phyloP scores from a whole-genome alignment of 139 green algal species.

The Trebouxia sp. region DNA sequence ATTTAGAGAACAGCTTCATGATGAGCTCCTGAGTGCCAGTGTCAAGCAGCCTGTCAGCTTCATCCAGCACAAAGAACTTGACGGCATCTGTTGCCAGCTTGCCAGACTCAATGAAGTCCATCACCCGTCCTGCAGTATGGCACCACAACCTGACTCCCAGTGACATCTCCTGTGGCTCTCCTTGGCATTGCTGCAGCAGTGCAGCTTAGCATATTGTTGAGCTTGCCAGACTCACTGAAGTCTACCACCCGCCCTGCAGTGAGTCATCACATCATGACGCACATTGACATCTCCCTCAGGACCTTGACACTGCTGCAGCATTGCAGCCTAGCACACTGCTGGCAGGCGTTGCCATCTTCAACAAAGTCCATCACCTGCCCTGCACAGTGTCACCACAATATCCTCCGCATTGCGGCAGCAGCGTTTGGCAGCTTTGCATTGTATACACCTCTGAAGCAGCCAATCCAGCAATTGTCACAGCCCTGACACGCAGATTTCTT shows the following conservation, averaged over 20 bases:
- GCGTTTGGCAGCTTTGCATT: neutral
- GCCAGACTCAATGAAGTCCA: constrained; percentile 73
- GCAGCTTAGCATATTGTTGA: neutral
- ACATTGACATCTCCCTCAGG: no score
- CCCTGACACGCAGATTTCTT: no score
- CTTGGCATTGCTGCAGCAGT: neutral
- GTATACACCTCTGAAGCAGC: no score
- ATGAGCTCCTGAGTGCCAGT: constrained; percentile 65
- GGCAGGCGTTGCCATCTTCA: no score
- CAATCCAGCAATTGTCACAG: no score
- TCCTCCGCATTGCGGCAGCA: no score
- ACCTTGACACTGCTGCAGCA: no score
- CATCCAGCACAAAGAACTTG: constrained; percentile 86
- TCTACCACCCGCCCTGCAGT: neutral
- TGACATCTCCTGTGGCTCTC: neutral
- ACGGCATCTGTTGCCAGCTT: constrained; percentile 65
- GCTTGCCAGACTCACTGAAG: neutral
- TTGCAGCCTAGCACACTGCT: no score
- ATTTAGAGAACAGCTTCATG: constrained; percentile 63
- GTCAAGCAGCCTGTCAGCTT: constrained; percentile 81
- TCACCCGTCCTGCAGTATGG: constrained; percentile 51
- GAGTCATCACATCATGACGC: no score
- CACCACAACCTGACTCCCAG: neutral
- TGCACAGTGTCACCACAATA: no score
- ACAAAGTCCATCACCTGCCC: no score